Conservation (phyloP, 257 asterid species). For the Nicotiana otophora region DNA sequence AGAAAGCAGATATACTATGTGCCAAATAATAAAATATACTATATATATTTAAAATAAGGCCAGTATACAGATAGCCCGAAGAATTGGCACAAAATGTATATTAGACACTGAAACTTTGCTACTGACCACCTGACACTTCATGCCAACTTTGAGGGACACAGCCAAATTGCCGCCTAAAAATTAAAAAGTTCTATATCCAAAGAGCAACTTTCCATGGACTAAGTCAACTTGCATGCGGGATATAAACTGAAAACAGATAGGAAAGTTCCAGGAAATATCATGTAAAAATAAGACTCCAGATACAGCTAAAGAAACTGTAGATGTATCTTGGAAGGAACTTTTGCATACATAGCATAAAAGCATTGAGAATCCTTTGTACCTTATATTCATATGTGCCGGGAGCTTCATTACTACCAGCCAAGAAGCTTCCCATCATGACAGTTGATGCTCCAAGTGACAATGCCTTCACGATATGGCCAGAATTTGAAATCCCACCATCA, state of each 20-base stretch:
- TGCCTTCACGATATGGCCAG: constrained; percentile 96
- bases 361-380: constrained; percentile 29
- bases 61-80: background rate
- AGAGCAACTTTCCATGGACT: constrained; percentile 9
- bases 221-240: constrained; percentile 33
- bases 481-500: constrained; percentile 91
- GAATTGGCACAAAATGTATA: background rate
- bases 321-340: constrained; percentile 13
- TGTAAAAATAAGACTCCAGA: background rate
- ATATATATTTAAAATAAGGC: background rate
- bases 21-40: background rate
- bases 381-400: constrained; percentile 65
- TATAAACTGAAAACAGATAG: background rate
- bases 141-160: background rate
- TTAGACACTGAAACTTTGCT: background rate
- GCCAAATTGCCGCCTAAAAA: background rate
- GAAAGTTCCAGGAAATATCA: constrained; percentile 8
- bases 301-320: background rate
- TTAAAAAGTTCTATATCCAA: background rate
- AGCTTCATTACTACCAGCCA: constrained; percentile 91
- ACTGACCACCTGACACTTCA: background rate
- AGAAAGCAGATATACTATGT: background rate
- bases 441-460: constrained; percentile 91
- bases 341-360: constrained; percentile 23
- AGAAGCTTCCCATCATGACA: constrained; percentile 79